phyloP scores from a whole-genome alignment of 805 yeast species.

The Nakazawaea wyomingensis region DNA sequence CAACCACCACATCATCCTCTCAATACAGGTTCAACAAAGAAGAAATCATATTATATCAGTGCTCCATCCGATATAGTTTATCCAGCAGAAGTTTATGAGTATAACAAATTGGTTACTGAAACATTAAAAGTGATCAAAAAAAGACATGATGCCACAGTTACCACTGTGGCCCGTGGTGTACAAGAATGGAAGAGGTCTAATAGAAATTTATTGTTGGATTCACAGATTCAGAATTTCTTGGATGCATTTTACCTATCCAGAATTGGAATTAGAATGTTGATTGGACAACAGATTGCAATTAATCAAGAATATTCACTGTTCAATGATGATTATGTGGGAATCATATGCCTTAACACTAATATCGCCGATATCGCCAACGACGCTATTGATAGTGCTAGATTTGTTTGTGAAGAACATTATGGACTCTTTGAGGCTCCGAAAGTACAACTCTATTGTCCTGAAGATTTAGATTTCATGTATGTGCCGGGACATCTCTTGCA shows the following conservation, averaged over 20 bases:
- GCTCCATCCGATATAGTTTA: conserved; percentile 54
- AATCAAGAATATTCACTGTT: conserved; percentile 55
- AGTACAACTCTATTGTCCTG: conserved; percentile 71
- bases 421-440: conserved; percentile 84
- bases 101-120: conserved; percentile 62
- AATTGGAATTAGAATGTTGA: conserved; percentile 88
- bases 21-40: conserved; percentile 21
- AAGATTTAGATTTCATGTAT: conserved; percentile 77
- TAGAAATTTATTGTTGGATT: conserved; percentile 46
- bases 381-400: conserved; percentile 86
- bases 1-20: conserved; percentile 15
- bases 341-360: conserved; percentile 80
- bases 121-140: conserved; percentile 66
- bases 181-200: conserved; percentile 75
- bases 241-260: conserved; percentile 88
- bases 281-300: conserved; percentile 90
- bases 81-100: conserved; percentile 71
- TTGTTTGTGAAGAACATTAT: conserved; percentile 87
- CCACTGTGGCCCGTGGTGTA: conserved; percentile 89
- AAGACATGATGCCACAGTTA: conserved; percentile 89
- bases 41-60: conserved; percentile 41
- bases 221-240: conserved; percentile 72
- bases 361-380: conserved; percentile 79
- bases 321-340: conserved; percentile 73
- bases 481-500: conserved; percentile 92